Evolutionary conservation across 2,329 filamentous ascomycete genomes (phyloP).

Genomic region (Diplodia seriata): DNA sequence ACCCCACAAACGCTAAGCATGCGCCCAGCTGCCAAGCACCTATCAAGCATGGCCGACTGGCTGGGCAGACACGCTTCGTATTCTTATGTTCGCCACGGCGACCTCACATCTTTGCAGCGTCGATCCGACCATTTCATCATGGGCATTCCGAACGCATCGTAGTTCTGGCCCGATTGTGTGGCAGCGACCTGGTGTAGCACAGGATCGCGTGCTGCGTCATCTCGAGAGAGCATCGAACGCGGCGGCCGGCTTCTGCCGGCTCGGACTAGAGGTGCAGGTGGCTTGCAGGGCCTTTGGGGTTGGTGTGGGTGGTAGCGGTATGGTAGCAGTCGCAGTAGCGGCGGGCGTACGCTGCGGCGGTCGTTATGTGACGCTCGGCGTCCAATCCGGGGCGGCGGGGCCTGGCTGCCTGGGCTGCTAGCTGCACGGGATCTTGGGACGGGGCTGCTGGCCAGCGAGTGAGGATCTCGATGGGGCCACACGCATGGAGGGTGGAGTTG

Average conservation of each 20-base stretch:
- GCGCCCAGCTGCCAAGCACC: slow-evolving; percentile 10
- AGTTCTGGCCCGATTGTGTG: too few relatives aligned
- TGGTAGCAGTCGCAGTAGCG: not conserved
- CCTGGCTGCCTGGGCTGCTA: not conserved
- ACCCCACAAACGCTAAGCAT: slow-evolving; percentile 23
- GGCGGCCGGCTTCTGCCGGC: not conserved
- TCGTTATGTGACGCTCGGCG: not conserved
- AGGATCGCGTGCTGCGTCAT: not conserved
- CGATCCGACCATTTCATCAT: not conserved
- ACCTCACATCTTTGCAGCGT: slow-evolving; percentile 3
- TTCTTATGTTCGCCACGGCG: not conserved
- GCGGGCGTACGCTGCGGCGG: not conserved
- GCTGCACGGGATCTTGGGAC: not conserved
- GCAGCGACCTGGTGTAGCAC: too few relatives aligned
- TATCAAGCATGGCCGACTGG: not conserved
- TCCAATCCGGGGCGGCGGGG: not conserved
- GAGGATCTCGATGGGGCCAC: slow-evolving; percentile 11
- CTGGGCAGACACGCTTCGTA: slow-evolving; percentile 4
- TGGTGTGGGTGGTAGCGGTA: not conserved
- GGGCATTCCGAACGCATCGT: not conserved
- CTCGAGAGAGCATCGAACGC: not conserved
- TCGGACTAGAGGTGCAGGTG: not conserved
- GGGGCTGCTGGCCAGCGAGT: not conserved
- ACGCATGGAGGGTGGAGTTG: not conserved
- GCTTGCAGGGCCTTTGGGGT: too few relatives aligned